Percentiles rank a stretch among this genome's conserved stretches.
phyloP scores from a whole-genome alignment of 2,329 filamentous ascomycete genomes.

The Cladophialophora chaetospira region DNA sequence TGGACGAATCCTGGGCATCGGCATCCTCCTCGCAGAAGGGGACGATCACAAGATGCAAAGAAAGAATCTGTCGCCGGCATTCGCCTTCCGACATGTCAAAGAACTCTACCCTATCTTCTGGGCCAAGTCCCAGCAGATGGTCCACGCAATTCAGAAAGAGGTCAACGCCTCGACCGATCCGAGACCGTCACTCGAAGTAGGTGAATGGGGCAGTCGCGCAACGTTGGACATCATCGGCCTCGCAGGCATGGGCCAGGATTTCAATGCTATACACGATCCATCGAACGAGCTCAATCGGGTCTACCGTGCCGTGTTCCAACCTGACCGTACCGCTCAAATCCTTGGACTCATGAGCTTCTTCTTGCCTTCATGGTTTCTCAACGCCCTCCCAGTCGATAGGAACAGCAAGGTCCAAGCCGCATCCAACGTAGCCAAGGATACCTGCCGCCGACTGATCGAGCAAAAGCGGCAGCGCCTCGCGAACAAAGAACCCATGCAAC shows the following conservation, averaged over 20 bases:
- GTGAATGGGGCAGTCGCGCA: conserved; percentile 65
- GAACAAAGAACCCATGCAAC: conserved; percentile 52
- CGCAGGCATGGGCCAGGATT: conserved; percentile 71
- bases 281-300: conserved; percentile 60
- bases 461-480: conserved; percentile 65
- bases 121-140: conserved; percentile 71
- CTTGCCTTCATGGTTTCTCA: conserved; percentile 64
- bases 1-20: conserved; percentile 44
- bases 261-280: conserved; percentile 65
- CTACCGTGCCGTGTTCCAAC: conserved; percentile 60
- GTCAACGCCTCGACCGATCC: conserved; percentile 31
- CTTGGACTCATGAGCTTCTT: conserved; percentile 63
- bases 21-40: conserved; percentile 75
- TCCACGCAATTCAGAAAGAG: conserved; percentile 59
- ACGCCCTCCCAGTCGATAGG: conserved; percentile 66
- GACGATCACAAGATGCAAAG: conserved; percentile 81
- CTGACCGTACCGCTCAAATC: conserved; percentile 54
- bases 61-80: conserved; percentile 77
- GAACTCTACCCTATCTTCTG: conserved; percentile 83
- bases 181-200: conserved; percentile 57
- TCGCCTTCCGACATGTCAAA: conserved; percentile 83
- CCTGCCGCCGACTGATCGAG: conserved; percentile 68
- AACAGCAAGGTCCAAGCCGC: conserved; percentile 67
- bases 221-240: conserved; percentile 76
- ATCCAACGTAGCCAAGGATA: conserved; percentile 61